phyloP scores from a whole-genome alignment of 2,329 filamentous ascomycete species.

The Alternaria ethzedia region DNA sequence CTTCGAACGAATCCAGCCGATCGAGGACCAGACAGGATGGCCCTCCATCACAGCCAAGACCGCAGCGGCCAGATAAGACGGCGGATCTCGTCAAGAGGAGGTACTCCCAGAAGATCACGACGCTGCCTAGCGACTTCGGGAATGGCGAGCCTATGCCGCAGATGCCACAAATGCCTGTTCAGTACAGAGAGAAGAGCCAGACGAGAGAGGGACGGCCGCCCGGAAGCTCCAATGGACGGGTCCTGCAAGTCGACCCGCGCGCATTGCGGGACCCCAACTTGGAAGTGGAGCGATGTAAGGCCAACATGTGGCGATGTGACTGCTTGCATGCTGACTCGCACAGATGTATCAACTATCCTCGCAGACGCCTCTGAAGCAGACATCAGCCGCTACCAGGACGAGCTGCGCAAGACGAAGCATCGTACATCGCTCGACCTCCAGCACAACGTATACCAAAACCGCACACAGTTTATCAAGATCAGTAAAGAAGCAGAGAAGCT shows the following conservation, averaged over 20 bases:
- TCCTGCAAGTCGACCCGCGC: conserved; percentile 75
- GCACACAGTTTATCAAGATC: conserved; percentile 98
- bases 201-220: conserved; percentile 56
- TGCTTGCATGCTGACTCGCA: conserved; percentile 8
- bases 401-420: conserved; percentile 76
- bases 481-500: conserved; percentile 98
- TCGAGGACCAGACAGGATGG: conserved; percentile 39
- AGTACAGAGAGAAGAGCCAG: conserved; percentile 61
- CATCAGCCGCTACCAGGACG: conserved; percentile 80
- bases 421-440: conserved; percentile 84
- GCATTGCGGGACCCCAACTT: conserved; percentile 81
- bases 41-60: conserved; percentile 43
- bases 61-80: conserved; percentile 59
- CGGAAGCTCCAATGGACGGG: conserved; percentile 57
- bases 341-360: conserved; percentile 71
- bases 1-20: conserved; percentile 46
- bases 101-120: conserved; percentile 92
- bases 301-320: conserved; percentile 1
- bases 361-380: conserved; percentile 87
- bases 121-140: conserved; percentile 72
- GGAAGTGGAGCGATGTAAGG: conserved; percentile 76
- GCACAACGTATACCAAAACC: conserved; percentile 95
- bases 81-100: conserved; percentile 90
- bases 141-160: conserved; percentile 68
- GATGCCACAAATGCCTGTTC: conserved; percentile 66